These are phyloP conservation scores for Gnomoniopsis smithogilvyi DNA, from an alignment of 2,329 filamentous ascomycete species.

Conservation along the genomic window DNA sequence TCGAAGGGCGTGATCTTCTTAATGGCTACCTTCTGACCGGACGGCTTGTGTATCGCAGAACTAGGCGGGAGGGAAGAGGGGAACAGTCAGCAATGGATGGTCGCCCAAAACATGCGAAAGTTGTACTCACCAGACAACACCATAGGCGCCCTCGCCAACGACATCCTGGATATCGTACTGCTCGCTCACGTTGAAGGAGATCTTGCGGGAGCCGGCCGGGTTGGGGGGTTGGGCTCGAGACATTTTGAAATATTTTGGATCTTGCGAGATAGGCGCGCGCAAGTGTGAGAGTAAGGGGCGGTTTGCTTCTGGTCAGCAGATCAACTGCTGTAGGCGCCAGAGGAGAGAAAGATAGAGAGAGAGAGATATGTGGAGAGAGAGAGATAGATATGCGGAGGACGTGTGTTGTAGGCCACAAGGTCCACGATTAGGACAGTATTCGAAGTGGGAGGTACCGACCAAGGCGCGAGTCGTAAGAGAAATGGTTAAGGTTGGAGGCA, in stretches of 20 bases:
- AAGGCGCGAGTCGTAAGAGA: background rate
- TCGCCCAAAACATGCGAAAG: background rate
- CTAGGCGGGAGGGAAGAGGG: conserved; percentile 39
- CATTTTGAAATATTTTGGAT: conserved; percentile 35
- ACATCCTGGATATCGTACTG: conserved; percentile 99
- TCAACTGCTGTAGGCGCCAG: conserved; percentile 5
- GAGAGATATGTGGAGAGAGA: background rate
- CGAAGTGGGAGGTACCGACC: background rate
- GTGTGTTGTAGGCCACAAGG: too few species aligned
- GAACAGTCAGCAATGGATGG: background rate
- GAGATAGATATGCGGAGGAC: too few species aligned
- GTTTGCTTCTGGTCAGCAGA: background rate
- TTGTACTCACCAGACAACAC: conserved; percentile 84
- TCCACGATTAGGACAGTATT: too few species aligned
- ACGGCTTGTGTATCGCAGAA: conserved; percentile 97
- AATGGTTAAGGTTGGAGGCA: background rate
- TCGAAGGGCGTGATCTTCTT: conserved; percentile 99
- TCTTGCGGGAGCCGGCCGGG: conserved; percentile 74
- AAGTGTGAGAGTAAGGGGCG: background rate
- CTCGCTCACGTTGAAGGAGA: conserved; percentile 99
- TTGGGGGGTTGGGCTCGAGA: conserved; percentile 56
- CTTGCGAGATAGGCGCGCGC: background rate
- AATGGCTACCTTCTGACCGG: conserved; percentile 97
- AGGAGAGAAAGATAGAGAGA: background rate
- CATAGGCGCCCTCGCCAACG: conserved; percentile 96